phyloP scores from a whole-genome alignment of 345 rosid genomes.

The Gynandropsis gynandra region DNA sequence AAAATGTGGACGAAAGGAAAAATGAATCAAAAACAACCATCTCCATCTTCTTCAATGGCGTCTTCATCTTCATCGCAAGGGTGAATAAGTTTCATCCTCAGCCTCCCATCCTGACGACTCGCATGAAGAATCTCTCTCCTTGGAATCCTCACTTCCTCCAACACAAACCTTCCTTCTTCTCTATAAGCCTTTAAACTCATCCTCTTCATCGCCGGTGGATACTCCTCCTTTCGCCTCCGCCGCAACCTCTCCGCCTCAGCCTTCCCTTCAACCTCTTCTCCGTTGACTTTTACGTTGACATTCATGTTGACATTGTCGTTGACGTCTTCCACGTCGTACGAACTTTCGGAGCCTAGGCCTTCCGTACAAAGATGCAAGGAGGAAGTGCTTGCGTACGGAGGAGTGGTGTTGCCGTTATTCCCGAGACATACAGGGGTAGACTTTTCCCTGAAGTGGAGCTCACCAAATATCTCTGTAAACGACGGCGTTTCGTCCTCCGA shows the following conservation, averaged over 20 bases:
- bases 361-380: conserved; percentile 75
- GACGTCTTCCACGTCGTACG: conserved; percentile 45
- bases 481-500: conserved; percentile 41
- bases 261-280: conserved; percentile 18
- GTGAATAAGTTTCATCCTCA: conserved; percentile 64
- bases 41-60: conserved; percentile 24
- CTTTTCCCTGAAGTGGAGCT: conserved; percentile 57
- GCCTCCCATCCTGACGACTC: conserved; percentile 68
- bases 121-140: conserved; percentile 68
- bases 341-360: conserved; percentile 86
- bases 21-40: background rate
- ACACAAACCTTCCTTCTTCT: conserved; percentile 72
- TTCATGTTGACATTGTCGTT: conserved; percentile 9
- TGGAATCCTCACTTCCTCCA: conserved; percentile 66
- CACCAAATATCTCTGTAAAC: conserved; percentile 60
- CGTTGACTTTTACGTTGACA: conserved; percentile 20
- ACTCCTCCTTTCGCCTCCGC: conserved; percentile 31
- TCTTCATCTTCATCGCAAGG: conserved; percentile 40
- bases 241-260: conserved; percentile 31
- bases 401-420: conserved; percentile 23
- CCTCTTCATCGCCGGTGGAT: conserved; percentile 85
- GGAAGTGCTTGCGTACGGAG: conserved; percentile 23
- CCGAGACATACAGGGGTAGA: conserved; percentile 23
- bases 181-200: conserved; percentile 70
- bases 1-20: background rate